Evolutionary conservation across 2,329 filamentous ascomycete genomes (phyloP).

Genomic region (Fusarium mangiferae): DNA sequence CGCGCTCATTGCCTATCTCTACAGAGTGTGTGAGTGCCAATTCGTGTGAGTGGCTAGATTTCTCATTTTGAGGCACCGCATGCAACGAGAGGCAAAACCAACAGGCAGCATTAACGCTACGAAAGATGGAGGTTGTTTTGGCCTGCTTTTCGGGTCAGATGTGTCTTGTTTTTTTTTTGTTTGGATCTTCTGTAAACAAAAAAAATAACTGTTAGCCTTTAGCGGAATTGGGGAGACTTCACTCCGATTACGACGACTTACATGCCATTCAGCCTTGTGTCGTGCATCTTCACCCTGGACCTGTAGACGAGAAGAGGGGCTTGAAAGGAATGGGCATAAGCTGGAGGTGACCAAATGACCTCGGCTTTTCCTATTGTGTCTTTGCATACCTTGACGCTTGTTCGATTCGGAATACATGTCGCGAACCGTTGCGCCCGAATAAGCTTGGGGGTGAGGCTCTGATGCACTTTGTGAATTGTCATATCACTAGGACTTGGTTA

Average conservation of each 20-base stretch:
- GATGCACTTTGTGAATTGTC: neutral
- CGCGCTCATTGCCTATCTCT: constrained; percentile 11
- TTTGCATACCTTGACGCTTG: neutral
- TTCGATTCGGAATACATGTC: neutral
- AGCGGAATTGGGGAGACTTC: neutral
- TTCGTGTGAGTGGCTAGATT: constrained; percentile 1
- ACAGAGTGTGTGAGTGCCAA: neutral
- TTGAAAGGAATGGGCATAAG: neutral
- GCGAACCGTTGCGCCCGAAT: neutral
- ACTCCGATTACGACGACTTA: neutral
- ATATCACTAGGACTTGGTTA: neutral
- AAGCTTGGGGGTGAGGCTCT: neutral
- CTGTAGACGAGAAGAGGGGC: constrained; percentile 2
- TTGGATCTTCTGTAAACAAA: neutral
- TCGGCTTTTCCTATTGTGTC: neutral
- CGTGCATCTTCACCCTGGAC: neutral
- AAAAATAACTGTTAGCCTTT: neutral
- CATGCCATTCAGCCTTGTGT: constrained; percentile 14
- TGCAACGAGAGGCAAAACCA: neutral
- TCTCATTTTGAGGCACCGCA: neutral
- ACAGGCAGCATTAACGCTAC: constrained; percentile 17
- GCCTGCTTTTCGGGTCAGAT: neutral
- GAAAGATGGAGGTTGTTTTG: neutral
- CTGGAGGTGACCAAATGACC: neutral
- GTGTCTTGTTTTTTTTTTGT: neutral